These are phyloP conservation scores for Tricholoma flavovirens DNA, from an alignment of 768 basidiomycete species.

Conservation along the genomic window DNA sequence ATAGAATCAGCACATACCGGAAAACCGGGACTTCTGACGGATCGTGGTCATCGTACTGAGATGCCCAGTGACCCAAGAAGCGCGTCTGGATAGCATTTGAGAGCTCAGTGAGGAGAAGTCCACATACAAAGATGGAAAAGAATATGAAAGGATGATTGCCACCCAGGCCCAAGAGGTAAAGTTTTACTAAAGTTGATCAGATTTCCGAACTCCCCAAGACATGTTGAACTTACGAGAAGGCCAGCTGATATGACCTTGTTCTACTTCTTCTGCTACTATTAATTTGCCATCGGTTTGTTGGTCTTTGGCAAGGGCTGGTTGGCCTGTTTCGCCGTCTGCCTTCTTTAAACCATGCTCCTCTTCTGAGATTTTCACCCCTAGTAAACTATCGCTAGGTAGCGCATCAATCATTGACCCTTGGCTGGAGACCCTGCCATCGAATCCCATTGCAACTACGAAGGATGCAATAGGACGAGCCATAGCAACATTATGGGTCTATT, in stretches of 20 bases:
- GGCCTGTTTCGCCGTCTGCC: constrained; percentile 20
- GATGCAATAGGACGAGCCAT: constrained; percentile 48
- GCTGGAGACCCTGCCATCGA: constrained; percentile 46
- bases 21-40: constrained; percentile 27
- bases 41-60: constrained; percentile 31
- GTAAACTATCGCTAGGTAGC: constrained; percentile 34
- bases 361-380: constrained; percentile 24
- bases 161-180: constrained; percentile 34
- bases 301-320: constrained; percentile 14
- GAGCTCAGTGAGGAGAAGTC: constrained; percentile 19
- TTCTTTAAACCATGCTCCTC: constrained; percentile 24
- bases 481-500: constrained; percentile 46
- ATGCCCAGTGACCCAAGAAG: constrained; percentile 43
- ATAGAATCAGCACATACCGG: constrained; percentile 25
- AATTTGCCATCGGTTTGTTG: constrained; percentile 47
- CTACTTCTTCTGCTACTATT: constrained; percentile 61
- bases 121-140: constrained; percentile 22
- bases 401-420: constrained; percentile 46
- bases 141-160: constrained; percentile 30
- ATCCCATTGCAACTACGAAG: constrained; percentile 49
- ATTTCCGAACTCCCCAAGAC: constrained; percentile 1
- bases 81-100: constrained; percentile 30
- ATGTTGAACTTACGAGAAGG: constrained; percentile 28
- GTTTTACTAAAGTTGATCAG: constrained; percentile 20
- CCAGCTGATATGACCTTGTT: constrained; percentile 54